Evolutionary conservation across 1,139 yeast genomes (phyloP).

Genomic region (Hanseniaspora uvarum): DNA sequence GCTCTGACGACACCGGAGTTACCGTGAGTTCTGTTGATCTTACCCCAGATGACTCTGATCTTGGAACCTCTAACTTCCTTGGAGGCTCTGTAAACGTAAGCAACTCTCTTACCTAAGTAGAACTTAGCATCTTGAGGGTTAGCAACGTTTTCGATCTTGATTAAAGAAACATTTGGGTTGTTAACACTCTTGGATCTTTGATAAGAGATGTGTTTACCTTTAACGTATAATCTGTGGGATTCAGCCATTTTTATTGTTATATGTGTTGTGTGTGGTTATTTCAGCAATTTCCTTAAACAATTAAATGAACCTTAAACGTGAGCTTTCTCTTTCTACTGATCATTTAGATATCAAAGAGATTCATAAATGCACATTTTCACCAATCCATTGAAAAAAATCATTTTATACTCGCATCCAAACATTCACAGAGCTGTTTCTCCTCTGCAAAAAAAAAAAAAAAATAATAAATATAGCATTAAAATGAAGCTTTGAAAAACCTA

Average conservation of each 20-base stretch:
- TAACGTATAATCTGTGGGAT: conserved; percentile 98
- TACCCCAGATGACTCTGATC: conserved; percentile 99
- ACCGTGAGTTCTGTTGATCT: conserved; percentile 97
- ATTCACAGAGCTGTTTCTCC: not conserved
- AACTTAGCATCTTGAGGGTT: conserved; percentile 90
- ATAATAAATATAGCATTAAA: no score
- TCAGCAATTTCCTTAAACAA: not conserved
- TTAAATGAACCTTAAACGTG: not conserved
- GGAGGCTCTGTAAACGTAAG: conserved; percentile 97
- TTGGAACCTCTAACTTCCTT: conserved; percentile 98
- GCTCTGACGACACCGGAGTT: conserved; percentile 98
- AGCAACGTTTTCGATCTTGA: conserved; percentile 93
- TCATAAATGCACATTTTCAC: not conserved
- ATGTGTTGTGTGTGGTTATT: conserved; percentile 22
- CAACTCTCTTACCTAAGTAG: conserved; percentile 98
- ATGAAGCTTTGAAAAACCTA: not conserved
- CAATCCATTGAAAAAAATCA: not conserved
- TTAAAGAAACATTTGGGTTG: conserved; percentile 96
- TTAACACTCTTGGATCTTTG: conserved; percentile 98
- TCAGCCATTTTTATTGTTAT: conserved; percentile 62
- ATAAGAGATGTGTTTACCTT: conserved; percentile 99
- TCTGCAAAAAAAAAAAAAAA: not conserved
- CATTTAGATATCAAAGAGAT: conserved; percentile 5
- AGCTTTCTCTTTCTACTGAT: conserved; percentile 12
- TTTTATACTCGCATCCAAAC: not conserved